These are phyloP conservation scores for Aspergillus carlsbadensis DNA, from an alignment of 495 filamentous ascomycete genomes.

Conservation along the genomic window DNA sequence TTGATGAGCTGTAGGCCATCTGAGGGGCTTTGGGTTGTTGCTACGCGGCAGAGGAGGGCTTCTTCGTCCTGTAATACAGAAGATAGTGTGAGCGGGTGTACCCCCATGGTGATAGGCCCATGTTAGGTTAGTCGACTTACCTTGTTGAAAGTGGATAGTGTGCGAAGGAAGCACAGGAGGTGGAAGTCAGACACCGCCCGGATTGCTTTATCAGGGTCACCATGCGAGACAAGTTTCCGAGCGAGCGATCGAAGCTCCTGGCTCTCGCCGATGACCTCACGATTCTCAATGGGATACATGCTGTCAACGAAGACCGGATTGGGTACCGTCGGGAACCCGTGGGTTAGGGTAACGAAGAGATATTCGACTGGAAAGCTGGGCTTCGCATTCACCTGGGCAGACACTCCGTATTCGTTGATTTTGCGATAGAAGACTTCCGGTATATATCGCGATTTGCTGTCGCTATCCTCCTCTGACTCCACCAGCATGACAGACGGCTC, in stretches of 20 bases:
- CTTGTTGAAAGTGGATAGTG: slow-evolving; percentile 78
- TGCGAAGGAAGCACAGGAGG: slow-evolving; percentile 81
- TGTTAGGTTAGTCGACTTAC: slow-evolving; percentile 46
- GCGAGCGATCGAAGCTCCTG: slow-evolving; percentile 70
- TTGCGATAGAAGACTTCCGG: slow-evolving; percentile 95
- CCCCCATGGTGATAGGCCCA: slow-evolving; percentile 16
- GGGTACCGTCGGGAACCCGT: slow-evolving; percentile 85
- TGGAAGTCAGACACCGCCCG: slow-evolving; percentile 87
- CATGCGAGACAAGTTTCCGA: slow-evolving; percentile 57
- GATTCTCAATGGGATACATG: slow-evolving; percentile 85
- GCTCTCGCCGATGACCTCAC: slow-evolving; percentile 76
- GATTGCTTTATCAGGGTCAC: slow-evolving; percentile 61
- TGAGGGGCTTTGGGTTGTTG: slow-evolving; percentile 70
- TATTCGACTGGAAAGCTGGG: slow-evolving; percentile 96
- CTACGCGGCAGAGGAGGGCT: slow-evolving; percentile 78
- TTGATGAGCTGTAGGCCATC: slow-evolving; percentile 79
- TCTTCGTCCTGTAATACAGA: slow-evolving; percentile 72
- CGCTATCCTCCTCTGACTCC: slow-evolving; percentile 76
- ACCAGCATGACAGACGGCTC: slow-evolving; percentile 95
- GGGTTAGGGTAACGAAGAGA: slow-evolving; percentile 90
- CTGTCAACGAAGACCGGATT: slow-evolving; percentile 69
- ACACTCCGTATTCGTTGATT: slow-evolving; percentile 95
- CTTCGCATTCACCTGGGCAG: slow-evolving; percentile 95
- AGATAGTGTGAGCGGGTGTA: not conserved
- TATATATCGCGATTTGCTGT: slow-evolving; percentile 81